A percentile compares a stretch with the other conserved stretches of the same genome.
Evolutionary conservation across 2,329 filamentous ascomycete species (phyloP).

Genomic region (Fusarium hostae): DNA sequence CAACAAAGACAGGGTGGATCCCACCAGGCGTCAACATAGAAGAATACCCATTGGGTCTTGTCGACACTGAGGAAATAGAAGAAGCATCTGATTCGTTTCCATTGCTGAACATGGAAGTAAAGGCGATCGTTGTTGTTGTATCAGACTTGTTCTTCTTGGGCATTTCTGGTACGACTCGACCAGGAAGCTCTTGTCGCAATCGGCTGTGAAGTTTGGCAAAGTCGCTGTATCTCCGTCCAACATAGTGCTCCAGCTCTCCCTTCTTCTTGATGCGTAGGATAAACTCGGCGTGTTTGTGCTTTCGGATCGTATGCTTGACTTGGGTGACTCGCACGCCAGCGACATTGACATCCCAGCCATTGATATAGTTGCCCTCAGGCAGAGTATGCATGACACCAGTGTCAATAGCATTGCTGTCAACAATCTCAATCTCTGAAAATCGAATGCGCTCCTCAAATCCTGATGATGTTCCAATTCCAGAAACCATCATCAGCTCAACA

Average conservation of each 20-base stretch:
- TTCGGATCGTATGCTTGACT: conserved; percentile 85
- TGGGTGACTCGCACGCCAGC: conserved; percentile 85
- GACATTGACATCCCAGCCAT: conserved; percentile 95
- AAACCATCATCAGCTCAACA: conserved; percentile 99
- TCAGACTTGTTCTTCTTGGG: conserved; percentile 92
- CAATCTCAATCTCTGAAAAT: conserved; percentile 96
- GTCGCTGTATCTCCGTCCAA: conserved; percentile 88
- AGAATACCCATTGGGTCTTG: conserved; percentile 54
- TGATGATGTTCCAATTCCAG: conserved; percentile 92
- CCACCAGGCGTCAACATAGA: conserved; percentile 47
- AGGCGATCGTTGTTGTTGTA: conserved; percentile 69
- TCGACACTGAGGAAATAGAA: conserved; percentile 84
- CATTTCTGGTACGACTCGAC: conserved; percentile 85
- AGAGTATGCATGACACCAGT: conserved; percentile 86
- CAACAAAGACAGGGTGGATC: neutral
- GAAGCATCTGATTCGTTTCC: conserved; percentile 78
- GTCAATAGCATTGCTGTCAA: conserved; percentile 92
- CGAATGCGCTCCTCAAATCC: conserved; percentile 97
- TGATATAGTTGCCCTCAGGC: conserved; percentile 90
- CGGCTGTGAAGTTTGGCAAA: conserved; percentile 84
- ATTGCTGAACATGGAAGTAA: conserved; percentile 65
- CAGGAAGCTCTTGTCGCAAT: conserved; percentile 85
- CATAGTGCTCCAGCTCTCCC: conserved; percentile 78
- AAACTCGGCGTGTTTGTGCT: conserved; percentile 96
- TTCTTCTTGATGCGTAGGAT: conserved; percentile 85